phyloP scores from a whole-genome alignment of 345 rosid genomes.

The Eucalyptus dawsonii region DNA sequence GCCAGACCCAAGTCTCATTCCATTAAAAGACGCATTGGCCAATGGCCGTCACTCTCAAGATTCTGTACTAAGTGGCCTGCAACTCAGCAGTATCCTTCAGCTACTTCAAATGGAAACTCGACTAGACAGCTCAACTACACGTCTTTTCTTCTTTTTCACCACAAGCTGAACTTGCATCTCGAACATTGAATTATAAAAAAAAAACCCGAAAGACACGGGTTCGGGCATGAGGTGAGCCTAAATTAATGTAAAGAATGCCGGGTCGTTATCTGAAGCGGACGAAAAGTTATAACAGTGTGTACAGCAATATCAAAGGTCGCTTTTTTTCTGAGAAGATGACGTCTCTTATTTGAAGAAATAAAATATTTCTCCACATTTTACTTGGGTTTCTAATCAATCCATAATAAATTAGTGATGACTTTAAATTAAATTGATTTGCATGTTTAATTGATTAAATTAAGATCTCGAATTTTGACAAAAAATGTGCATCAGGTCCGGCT shows the following conservation, averaged over 20 bases:
- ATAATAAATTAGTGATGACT: not conserved
- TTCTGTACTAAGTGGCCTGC: not conserved
- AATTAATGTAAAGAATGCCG: not conserved
- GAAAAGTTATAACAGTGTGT: not conserved
- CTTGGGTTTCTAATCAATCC: too few species aligned
- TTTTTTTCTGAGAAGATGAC: too few species aligned
- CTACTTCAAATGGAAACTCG: not conserved
- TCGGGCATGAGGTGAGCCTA: not conserved
- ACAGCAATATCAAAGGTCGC: too few species aligned
- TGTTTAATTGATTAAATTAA: too few species aligned
- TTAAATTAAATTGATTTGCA: not conserved
- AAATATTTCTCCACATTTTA: too few species aligned
- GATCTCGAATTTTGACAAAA: too few species aligned
- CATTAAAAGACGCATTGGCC: not conserved
- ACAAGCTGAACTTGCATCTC: not conserved
- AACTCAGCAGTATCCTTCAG: not conserved
- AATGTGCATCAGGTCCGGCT: rapidly evolving
- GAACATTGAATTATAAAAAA: not conserved
- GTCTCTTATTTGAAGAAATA: rapidly evolving
- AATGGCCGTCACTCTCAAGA: not conserved
- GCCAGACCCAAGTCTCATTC: not conserved
- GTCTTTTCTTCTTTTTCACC: not conserved
- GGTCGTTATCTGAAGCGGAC: not conserved
- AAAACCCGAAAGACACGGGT: not conserved
- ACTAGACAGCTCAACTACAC: not conserved